Conservation (phyloP, 2,329 filamentous ascomycete species). For the Hirsutella minnesotensis region DNA sequence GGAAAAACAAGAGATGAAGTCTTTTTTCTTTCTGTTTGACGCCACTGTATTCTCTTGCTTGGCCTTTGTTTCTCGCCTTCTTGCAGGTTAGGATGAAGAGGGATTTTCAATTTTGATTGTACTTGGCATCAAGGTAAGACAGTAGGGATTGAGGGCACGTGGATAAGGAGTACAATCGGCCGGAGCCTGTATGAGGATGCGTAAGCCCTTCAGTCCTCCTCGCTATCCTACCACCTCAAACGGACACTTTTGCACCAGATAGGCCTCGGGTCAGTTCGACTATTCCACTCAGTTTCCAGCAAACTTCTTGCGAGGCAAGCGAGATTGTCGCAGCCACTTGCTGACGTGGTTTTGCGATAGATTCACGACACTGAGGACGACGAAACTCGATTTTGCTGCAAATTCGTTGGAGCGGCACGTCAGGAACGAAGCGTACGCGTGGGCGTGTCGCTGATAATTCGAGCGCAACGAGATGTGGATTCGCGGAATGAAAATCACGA, state of each 20-base stretch:
- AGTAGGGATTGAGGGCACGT: slow-evolving; percentile 22
- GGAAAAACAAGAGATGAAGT: background rate
- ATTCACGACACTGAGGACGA: no score
- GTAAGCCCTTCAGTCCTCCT: slow-evolving; percentile 24
- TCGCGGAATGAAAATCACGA: no score
- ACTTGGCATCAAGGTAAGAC: slow-evolving; percentile 19
- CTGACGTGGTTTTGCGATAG: no score
- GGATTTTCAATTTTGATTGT: slow-evolving; percentile 45
- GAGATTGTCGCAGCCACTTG: no score
- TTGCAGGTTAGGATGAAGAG: slow-evolving; percentile 22
- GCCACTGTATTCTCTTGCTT: slow-evolving; percentile 1
- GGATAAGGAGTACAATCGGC: slow-evolving; percentile 29
- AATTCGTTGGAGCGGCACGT: no score
- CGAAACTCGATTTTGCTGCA: no score
- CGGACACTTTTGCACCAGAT: slow-evolving; percentile 10
- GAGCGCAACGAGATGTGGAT: no score
- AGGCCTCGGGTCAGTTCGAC: slow-evolving; percentile 16
- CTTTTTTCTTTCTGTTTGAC: slow-evolving; percentile 8
- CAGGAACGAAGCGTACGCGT: no score
- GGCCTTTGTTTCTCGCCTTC: slow-evolving; percentile 18
- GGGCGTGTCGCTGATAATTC: no score
- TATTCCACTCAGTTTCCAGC: slow-evolving; percentile 5
- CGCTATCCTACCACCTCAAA: slow-evolving; percentile 21
- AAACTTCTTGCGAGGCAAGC: slow-evolving; percentile 4
- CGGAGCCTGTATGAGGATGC: slow-evolving; percentile 19